Base-by-base conservation (phyloP, 2,329 filamentous ascomycete species). In the Ilyonectria robusta region DNA sequence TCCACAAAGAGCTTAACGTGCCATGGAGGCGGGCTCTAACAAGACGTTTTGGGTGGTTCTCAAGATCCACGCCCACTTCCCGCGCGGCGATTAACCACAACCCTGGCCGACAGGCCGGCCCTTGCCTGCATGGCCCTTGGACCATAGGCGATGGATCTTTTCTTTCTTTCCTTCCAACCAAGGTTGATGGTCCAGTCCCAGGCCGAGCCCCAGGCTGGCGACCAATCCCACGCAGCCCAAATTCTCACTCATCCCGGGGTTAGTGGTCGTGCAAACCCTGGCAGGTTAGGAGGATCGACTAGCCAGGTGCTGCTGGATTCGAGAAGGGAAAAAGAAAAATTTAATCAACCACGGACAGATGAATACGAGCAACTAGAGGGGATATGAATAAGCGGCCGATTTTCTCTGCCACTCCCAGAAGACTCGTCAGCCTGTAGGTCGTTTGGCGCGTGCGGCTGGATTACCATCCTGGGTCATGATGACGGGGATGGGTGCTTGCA, bases 31-130 rank as follows among this genome's bases (percentile, higher is more conserved):
- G 63, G 62, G 63, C 58, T 57, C 63, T 57, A 61, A 51, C 37
- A 46, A 51, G 51, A 51, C 63, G 63, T 67, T 67, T 56, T 60
- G 59, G 63, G 53, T 56, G 62, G 60, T 65, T 65, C 55, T 68
- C 64, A 65, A 74, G 70, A 74, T 75, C 72, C 70, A 67, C 69
- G 68, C 72, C 72, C 70, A 75, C 71, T 73, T 75, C 72, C 69
- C 72, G 69, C 65, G 53, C 65, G 61, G 70, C 66, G 71, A 73
- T 67, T 69, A 68, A 57, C 64, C 56, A 57, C 54, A 66, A 66
- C 67, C 66, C 53, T 73, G 67, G 65, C 19, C 48, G 37, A 35
- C 21, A 67, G 59, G 54, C 59, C 42, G 33, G 54, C 37, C 59
- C 46, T 59, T 47, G 56, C 23, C 59, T 56, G 57, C 59, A 59